Base-by-base conservation (phyloP, 139 green algal genomes). In the Chlorella sp. region DNA sequence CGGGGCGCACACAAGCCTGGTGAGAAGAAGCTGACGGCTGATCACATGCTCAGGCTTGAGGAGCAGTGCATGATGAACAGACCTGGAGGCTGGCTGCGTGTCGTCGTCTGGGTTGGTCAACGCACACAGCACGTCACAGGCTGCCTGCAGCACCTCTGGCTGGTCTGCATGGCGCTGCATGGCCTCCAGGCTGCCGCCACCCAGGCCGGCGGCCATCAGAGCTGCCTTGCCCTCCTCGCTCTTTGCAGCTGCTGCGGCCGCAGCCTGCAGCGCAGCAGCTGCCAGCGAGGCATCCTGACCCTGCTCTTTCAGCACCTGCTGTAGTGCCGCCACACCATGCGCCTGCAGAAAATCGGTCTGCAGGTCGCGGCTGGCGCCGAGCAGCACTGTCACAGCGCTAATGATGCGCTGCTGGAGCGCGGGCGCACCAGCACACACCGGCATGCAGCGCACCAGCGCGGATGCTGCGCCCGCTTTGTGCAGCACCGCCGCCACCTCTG, bases 91-190 rank as follows among this genome's bases (percentile, higher is more conserved):
- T 26, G 89, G 85, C 41, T 90, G 90, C 12, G 86, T 87, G 65
- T 93, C 88, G 67, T 96, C 93, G 71, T 96, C 93, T 13, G 93
- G 87, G 12, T 87, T 92, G 67, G 89, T 93, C 20, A 95, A 67
- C 3, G 85, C 69, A 20, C 78, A 69, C 34, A 96, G 80, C 38
- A 89, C 55, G 20, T 62, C 74, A 80, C 86, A 92, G 51, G 87
- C 81, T 21, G 80, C 87, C 16, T 56, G 38, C 21, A 92, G 56
- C 38, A 86, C 55, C 32, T 36, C 82, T 16, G 32, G 28, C 17
- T 85, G 55, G 39, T 25, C 39, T 4, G 44, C 86, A 30, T 30
- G 38, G 12, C 25, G 64, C 39, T 69, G 55, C 39, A 88, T 39
- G 21, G n/a, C 79, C 21, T 63, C 75, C 36, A 91, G 26, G 47